Base-by-base conservation (phyloP, 2,329 filamentous ascomycete genomes). In the Mycocentrospora acerina region DNA sequence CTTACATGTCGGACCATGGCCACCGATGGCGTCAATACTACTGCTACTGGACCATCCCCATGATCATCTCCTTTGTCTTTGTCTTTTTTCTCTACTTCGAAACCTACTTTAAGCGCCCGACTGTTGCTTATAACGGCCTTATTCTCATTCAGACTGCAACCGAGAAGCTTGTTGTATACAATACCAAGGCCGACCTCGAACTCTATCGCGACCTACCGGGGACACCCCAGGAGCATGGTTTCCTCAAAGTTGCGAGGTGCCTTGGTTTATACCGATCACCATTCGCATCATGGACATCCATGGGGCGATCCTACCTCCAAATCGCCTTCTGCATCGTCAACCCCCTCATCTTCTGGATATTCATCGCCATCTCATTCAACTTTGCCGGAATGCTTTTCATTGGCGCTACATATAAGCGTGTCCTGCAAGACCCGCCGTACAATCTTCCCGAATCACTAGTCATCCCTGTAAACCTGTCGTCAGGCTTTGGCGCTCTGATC, bases 31-130 rank as follows among this genome's bases (percentile, higher is more conserved):
- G 62, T 11, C 24, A 40, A 0, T 62, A 66, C 35, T 71, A 69
- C 45, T 48, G 50, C 14, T 42, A 40, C 12, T 67, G 62, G 65
- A 38, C 54, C 1, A 47, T 58, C 5, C 56, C 59, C 2, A 44
- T 55, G 6, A 22, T 46, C 1, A 22, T 61, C 4, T 40, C 64
- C 0, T 45, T 68, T 14, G 2, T 67, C 1, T 37, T 65, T 2
- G 51, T 55, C 1, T 58, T 66, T 19, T 43, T 66, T 15, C 55
- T 64, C 10, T 62, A 55, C 15, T 66, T 67, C 1, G 69, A 71
- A 31, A 71, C 66, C 1, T 71, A 67, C 44, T 72, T 71, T 52
- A 57, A 67, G 34, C 61, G 70, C 1, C 69, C 69, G 0, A 63
- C 63, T 0, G 59, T 72, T 7, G 68, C 70, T 5, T 70, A 70